A percentile compares a stretch with the other conserved stretches of the same genome.
Conservation (phyloP, 345 rosid genomes). For the Hirschfeldia incana region DNA sequence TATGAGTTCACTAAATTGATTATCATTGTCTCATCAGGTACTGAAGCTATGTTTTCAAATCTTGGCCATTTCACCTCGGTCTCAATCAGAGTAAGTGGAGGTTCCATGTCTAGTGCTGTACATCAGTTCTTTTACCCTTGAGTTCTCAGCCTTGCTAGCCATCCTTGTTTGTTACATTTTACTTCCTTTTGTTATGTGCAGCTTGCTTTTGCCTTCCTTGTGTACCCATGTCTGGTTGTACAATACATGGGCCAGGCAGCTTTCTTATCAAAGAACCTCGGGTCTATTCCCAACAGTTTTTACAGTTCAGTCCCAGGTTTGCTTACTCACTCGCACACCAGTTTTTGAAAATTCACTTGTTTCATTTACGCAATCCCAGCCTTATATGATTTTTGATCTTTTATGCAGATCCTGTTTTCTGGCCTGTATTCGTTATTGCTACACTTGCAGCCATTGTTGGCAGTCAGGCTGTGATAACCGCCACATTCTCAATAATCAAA, state of each 20-base stretch:
- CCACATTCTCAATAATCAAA: slow-evolving; percentile 85
- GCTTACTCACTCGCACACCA: slow-evolving; percentile 24
- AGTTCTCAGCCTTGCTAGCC: slow-evolving; percentile 19
- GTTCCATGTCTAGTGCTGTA: slow-evolving; percentile 26
- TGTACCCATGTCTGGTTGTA: slow-evolving; percentile 92
- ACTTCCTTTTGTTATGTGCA: slow-evolving; percentile 44
- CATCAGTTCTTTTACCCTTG: slow-evolving; percentile 10
- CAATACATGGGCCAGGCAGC: slow-evolving; percentile 99
- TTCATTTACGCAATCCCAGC: slow-evolving; percentile 9
- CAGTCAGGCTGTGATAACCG: slow-evolving; percentile 86
- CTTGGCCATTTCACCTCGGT: slow-evolving; percentile 92
- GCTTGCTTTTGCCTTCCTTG: slow-evolving; percentile 71
- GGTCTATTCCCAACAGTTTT: slow-evolving; percentile 54
- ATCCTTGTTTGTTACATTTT: slow-evolving; percentile 22
- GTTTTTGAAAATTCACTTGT: slow-evolving; percentile 1
- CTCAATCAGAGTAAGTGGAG: slow-evolving; percentile 68
- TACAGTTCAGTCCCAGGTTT: slow-evolving; percentile 80
- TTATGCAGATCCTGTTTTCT: slow-evolving; percentile 63
- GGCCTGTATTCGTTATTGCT: slow-evolving; percentile 91
- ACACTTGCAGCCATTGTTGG: slow-evolving; percentile 93
- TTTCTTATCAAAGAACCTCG: slow-evolving; percentile 68
- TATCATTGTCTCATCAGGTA: slow-evolving; percentile 55
- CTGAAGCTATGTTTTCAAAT: slow-evolving; percentile 96
- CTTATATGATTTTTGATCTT: slow-evolving; percentile 32
- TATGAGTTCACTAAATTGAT: slow-evolving; percentile 14